Evolutionary conservation across 768 basidiomycete genomes (phyloP), one percentile per base, ranked within the genome.

Genomic region (Lanmaoa pseudosensibilis): DNA sequence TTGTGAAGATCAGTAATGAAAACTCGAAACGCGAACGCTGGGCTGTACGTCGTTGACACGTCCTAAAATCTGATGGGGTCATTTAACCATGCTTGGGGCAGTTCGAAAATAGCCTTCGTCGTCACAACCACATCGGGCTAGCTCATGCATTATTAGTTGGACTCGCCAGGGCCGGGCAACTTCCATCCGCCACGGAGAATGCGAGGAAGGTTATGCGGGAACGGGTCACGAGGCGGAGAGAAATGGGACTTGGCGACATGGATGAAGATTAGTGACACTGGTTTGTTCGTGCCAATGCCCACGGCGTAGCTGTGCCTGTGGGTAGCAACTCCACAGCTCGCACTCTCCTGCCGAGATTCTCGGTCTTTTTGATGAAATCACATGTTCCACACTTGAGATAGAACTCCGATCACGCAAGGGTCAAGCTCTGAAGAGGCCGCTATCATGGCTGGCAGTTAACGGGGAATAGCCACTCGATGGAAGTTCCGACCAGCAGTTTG

Each of bases 71-170:
- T 46, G 23, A 36, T 27, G 23, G 19, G 16, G n/a, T 54, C 45
- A 50, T 40, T 50, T 30, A 55, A 55, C 27, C 34, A 51, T 52
- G n/a, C 58, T 49, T 61, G 50, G 46, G 54, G 16, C 63, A 93
- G 90, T 92, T 94, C 59, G 91, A 94, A 74, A 94, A 95, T 74
- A 86, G 88, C 59, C 77, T 94, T 38, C 84, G 93, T 39, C 79
- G 86, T 63, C 93, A 95, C 66, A 96, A 95, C 63, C 89, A 94
- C 69, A 80, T 94, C 46, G 90, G 94, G 34, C 76, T 94, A 21
- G 84, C 86, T 6, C 87, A 93, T 67, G 85, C 83, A 0, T 74
- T 94, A 33, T 73, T 91, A n/a, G 70, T 82, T 19, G 85, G 83
- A 12, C 77, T 95, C 21, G 92, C 90, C 11, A 88, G 87, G 67